Evolutionary conservation across 2,329 filamentous ascomycete species (phyloP).

Genomic region (Tolypocladium ovalisporum): DNA sequence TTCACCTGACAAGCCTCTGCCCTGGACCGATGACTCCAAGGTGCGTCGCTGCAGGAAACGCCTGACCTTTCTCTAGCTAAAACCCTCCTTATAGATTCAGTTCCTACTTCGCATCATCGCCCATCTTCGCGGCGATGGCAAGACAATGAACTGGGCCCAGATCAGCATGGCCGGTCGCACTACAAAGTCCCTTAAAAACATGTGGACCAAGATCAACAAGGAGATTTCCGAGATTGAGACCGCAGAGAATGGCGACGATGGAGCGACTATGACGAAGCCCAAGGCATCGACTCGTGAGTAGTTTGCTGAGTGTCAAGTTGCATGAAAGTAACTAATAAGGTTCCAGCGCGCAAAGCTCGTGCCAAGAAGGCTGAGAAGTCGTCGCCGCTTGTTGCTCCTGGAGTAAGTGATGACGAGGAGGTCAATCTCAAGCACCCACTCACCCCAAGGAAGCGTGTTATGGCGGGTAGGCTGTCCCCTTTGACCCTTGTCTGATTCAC

Average conservation of each 20-base stretch:
- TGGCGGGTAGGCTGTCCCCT: neutral
- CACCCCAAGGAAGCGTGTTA: neutral
- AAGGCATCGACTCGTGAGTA: constrained; percentile 12
- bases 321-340: neutral
- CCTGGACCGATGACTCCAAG: constrained; percentile 27
- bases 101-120: constrained; percentile 24
- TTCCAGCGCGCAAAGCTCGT: constrained; percentile 11
- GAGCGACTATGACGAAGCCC: constrained; percentile 2
- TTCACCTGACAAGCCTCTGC: constrained; percentile 10
- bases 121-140: constrained; percentile 19
- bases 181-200: constrained; percentile 23
- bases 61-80: neutral
- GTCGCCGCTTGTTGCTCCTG: neutral
- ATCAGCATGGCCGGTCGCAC: constrained; percentile 26
- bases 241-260: constrained; percentile 3
- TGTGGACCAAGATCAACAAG: constrained; percentile 26
- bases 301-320: neutral
- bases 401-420: neutral
- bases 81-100: constrained; percentile 14
- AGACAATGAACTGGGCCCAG: constrained; percentile 21
- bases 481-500: neutral
- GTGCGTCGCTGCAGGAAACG: constrained; percentile 7
- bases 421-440: neutral
- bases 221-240: constrained; percentile 22
- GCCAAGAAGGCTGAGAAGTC: constrained; percentile 8